Conservation (phyloP, 2,329 filamentous ascomycete species). For the Ascosphaera aggregata region DNA sequence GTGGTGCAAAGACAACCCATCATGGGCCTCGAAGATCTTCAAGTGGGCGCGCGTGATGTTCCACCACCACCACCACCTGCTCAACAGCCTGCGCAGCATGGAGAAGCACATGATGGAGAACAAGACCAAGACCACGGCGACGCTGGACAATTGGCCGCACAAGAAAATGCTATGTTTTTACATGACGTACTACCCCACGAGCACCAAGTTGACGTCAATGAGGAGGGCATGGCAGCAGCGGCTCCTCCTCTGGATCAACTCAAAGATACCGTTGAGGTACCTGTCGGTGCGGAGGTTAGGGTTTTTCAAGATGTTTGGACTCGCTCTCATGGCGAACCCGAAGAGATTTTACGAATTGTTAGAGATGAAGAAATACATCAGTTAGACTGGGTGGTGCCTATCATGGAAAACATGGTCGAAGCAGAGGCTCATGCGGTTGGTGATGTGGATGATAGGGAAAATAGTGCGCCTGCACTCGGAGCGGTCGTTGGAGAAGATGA, state of each 20-base stretch:
- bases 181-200: too few relatives aligned
- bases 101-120: constrained; percentile 1
- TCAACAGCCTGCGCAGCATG: not conserved
- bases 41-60: constrained; percentile 22
- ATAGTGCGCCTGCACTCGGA: not conserved
- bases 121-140: constrained; percentile 2
- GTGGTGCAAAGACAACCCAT: constrained; percentile 94
- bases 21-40: constrained; percentile 47
- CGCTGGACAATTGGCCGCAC: too few relatives aligned
- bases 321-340: constrained; percentile 34
- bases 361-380: constrained; percentile 34
- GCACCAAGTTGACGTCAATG: too few relatives aligned
- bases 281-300: constrained; percentile 15
- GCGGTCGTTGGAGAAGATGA: not conserved
- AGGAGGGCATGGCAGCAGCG: too few relatives aligned
- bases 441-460: constrained; percentile 1
- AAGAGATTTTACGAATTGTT: constrained; percentile 36
- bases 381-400: constrained; percentile 32
- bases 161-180: too few relatives aligned
- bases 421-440: not conserved
- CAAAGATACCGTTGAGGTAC: not conserved
- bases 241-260: not conserved
- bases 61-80: constrained; percentile 21
- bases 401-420: constrained; percentile 5
- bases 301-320: constrained; percentile 32